Percentiles rank a stretch among this genome's conserved stretches.
Conservation (phyloP, 2,329 filamentous ascomycete species). For the Penicillium sp. region DNA sequence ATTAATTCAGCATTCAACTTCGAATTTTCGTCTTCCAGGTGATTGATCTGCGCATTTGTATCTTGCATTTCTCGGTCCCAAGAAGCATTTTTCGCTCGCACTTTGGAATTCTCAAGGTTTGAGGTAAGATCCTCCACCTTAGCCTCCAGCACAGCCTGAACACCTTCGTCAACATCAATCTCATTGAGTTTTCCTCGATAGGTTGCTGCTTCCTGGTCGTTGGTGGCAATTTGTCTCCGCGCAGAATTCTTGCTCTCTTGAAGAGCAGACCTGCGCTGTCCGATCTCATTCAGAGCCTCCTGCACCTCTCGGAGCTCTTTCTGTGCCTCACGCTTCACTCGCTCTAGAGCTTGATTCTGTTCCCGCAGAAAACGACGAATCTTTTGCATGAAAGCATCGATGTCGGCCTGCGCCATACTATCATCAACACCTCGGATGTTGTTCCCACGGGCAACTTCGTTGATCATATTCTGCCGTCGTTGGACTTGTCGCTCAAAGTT, state of each 20-base stretch:
- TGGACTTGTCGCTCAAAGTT: slow-evolving; percentile 78
- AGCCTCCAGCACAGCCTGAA: slow-evolving; percentile 71
- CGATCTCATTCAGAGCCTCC: slow-evolving; percentile 66
- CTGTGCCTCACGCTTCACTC: slow-evolving; percentile 68
- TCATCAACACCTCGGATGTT: slow-evolving; percentile 81
- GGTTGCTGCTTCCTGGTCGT: slow-evolving; percentile 66
- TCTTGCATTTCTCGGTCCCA: slow-evolving; percentile 70
- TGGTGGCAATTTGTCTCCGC: slow-evolving; percentile 67
- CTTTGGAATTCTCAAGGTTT: slow-evolving; percentile 60
- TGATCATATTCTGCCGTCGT: slow-evolving; percentile 69
- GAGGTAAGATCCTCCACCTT: slow-evolving; percentile 67
- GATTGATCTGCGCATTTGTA: slow-evolving; percentile 63
- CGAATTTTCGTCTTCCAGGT: slow-evolving; percentile 69
- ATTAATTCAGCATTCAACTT: slow-evolving; percentile 75
- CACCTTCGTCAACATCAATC: slow-evolving; percentile 84
- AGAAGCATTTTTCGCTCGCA: slow-evolving; percentile 60
- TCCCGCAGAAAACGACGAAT: slow-evolving; percentile 73
- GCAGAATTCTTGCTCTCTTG: slow-evolving; percentile 72
- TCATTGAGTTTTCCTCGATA: slow-evolving; percentile 67
- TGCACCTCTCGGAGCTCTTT: slow-evolving; percentile 74
- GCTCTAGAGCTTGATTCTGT: slow-evolving; percentile 74
- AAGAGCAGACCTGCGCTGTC: slow-evolving; percentile 68
- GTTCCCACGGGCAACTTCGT: slow-evolving; percentile 71
- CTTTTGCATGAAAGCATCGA: slow-evolving; percentile 72
- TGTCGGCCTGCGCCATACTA: slow-evolving; percentile 68